Conservation (phyloP, 129 eudicot species). For the Daucus carota region DH1_v3.0 NC_030387.2:26463501-26464000, state of each 20-base stretch:
- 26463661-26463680: conserved; percentile 77
- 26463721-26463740: not conserved
- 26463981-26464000: conserved; percentile 70
- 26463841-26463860: conserved; percentile 16
- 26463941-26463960: conserved; percentile 96
- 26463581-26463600: conserved; percentile 55
- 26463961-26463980: conserved; percentile 95
- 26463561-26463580: conserved; percentile 31
- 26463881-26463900: conserved; percentile 82
- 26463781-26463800: not conserved
- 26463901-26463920: conserved; percentile 95
- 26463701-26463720: conserved; percentile 67
- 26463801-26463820: not conserved
- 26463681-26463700: conserved; percentile 85
- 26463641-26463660: conserved; percentile 28
- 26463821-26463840: not conserved
- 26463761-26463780: not conserved
- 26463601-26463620: conserved; percentile 83
- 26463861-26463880: conserved; percentile 96
- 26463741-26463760: not conserved
- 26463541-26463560: conserved; percentile 34
- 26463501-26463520: conserved; percentile 66
- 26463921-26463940: conserved; percentile 97
- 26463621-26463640: conserved; percentile 65
- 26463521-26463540: conserved; percentile 57